These are phyloP conservation scores for Boletus reticulatus DNA, from an alignment of 768 basidiomycete species.

Conservation along the genomic window DNA sequence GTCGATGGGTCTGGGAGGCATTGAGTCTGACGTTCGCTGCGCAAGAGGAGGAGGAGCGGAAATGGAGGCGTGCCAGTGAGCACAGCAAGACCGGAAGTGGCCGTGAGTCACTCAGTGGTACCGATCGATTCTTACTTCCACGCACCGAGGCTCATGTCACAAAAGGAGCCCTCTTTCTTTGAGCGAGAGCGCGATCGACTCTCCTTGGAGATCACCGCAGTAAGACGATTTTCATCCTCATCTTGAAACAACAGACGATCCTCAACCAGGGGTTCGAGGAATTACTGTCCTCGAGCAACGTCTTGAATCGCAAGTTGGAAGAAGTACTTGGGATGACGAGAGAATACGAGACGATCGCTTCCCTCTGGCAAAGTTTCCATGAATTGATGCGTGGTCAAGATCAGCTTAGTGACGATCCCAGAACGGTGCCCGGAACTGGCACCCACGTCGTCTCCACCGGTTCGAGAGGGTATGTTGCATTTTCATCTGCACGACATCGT, in stretches of 20 bases:
- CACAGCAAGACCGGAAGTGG: too few relatives aligned
- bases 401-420: conserved; percentile 30
- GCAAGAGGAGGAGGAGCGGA: too few relatives aligned
- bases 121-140: too few relatives aligned
- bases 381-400: conserved; percentile 63
- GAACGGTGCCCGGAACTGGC: conserved; percentile 64
- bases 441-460: conserved; percentile 52
- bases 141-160: conserved; percentile 19
- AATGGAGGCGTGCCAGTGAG: too few relatives aligned
- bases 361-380: conserved; percentile 81
- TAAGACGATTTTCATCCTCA: conserved; percentile 33
- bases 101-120: background rate
- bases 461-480: conserved; percentile 24
- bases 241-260: background rate
- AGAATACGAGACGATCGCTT: conserved; percentile 87
- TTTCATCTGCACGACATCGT: conserved; percentile 21
- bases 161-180: conserved; percentile 58
- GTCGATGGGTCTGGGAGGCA: conserved; percentile 7
- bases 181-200: conserved; percentile 78
- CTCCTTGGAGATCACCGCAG: conserved; percentile 69
- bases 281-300: conserved; percentile 79
- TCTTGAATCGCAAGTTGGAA: conserved; percentile 86
- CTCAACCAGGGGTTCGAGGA: conserved; percentile 78
- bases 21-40: too few relatives aligned
- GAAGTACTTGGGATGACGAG: conserved; percentile 91